Evolutionary conservation across 352 stramenopile species (phyloP), one percentile per base, ranked within the genome.

Genomic region (Pythium utonaiense): DNA sequence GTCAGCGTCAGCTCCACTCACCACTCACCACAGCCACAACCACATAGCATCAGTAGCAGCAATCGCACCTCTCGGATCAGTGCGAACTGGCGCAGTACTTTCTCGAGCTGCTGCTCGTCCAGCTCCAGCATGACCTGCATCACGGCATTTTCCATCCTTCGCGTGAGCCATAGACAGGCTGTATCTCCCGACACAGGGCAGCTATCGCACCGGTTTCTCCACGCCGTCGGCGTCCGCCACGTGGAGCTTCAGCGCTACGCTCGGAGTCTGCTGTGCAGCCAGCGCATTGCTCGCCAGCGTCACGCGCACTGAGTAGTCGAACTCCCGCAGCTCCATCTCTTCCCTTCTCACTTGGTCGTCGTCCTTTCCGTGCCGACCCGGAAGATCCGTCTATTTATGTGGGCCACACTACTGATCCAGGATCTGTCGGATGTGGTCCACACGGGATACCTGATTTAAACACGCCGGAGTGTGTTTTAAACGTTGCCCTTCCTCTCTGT

Each of bases 261-360:
- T 71, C 0, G 77, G 74, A 22, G 60, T 63, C 19, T 76, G 60
- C 44, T 62, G 65, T n/a, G 70, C 68, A 16, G 78, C 88, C 44
- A 89, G 55, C n/a, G 73, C 56, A 57, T 67, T 90, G 60, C 72
- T 84, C 30, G 80, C 77, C 56, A 92, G 55, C 33, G 69, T 77
- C 51, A 83, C 73, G 52, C 82, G 80, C 71, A 89, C 73, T 12
- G 82, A 92, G 70, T 86, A 89, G 70, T 92, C 77, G 44, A 89
- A 90, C 57, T 90, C 82, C 38, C 36, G 51, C 47, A 92, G 59
- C 62, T 66, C 30, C 59, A 16, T 54, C 36, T 63, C 44, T 28
- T 42, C 25, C n/a, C n/a, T n/a, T n/a, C n/a, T n/a, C n/a, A n/a
- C 17, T 48, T 28, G 41, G 19, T 10, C 51, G 28, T 33, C 28